A percentile compares a stretch with the other conserved stretches of the same genome.
These are phyloP conservation scores for Pseudognaphalium luteoalbum DNA, from an alignment of 129 eudicot genomes.

Conservation along the genomic window DNA sequence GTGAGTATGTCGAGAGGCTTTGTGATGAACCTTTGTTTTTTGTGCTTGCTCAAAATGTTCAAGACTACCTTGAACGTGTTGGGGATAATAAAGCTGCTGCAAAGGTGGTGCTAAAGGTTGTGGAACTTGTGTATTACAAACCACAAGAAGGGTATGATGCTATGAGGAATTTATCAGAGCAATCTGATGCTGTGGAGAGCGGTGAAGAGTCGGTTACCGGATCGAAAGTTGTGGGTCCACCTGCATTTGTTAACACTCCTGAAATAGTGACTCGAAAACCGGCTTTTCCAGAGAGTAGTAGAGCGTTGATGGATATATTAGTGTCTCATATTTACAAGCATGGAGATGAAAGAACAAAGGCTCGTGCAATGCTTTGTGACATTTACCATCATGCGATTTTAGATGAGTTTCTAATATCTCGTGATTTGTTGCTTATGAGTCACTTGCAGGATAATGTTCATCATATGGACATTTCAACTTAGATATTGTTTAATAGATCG, in stretches of 20 bases:
- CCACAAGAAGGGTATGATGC: constrained; percentile 86
- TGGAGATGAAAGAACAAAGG: constrained; percentile 93
- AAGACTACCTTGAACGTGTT: constrained; percentile 62
- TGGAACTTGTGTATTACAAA: constrained; percentile 79
- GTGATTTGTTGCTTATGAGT: constrained; percentile 88
- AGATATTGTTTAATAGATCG: constrained; percentile 75
- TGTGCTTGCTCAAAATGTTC: constrained; percentile 86
- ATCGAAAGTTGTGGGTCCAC: constrained; percentile 42
- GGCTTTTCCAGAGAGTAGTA: constrained; percentile 62
- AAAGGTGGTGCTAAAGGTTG: constrained; percentile 74
- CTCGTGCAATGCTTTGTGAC: constrained; percentile 98
- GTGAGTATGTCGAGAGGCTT: constrained; percentile 87
- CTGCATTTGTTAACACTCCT: constrained; percentile 65
- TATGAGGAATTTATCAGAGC: constrained; percentile 76
- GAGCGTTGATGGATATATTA: constrained; percentile 69
- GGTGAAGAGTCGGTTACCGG: constrained; percentile 41
- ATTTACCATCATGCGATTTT: constrained; percentile 77
- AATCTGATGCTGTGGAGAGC: constrained; percentile 34
- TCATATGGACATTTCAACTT: constrained; percentile 85
- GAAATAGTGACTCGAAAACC: constrained; percentile 69
- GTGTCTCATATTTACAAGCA: constrained; percentile 55
- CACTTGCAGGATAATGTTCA: constrained; percentile 85
- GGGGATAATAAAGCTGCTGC: constrained; percentile 80
- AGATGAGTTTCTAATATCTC: constrained; percentile 72
- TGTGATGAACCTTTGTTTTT: constrained; percentile 74